These are phyloP conservation scores for Ensete ventricosum DNA, from an alignment of 176 grass and related monocot genomes.

Conservation along the genomic window DNA sequence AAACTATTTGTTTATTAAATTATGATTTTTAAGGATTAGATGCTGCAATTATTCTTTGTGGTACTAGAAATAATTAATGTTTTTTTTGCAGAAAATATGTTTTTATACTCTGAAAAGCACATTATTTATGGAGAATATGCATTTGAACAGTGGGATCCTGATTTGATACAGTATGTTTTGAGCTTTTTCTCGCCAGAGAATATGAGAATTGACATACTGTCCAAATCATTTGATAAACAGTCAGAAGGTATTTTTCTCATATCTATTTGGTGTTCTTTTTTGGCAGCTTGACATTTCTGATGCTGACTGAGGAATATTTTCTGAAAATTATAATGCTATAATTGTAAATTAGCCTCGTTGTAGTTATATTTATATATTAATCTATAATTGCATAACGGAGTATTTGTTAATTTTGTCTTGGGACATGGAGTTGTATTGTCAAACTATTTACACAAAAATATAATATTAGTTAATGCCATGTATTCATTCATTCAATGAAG, in stretches of 20 bases:
- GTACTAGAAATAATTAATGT: not conserved
- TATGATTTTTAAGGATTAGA: not conserved
- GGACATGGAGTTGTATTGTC: not conserved
- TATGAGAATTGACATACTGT: conserved; percentile 79
- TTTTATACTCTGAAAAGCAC: conserved; percentile 73
- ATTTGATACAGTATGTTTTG: conserved; percentile 57
- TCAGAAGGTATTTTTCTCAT: conserved; percentile 49
- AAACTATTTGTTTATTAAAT: not conserved
- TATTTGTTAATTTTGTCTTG: not conserved
- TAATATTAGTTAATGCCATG: not conserved
- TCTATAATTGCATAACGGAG: not conserved
- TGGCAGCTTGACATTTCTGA: not conserved
- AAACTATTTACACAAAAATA: not conserved
- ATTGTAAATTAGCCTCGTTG: not conserved
- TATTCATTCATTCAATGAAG: not conserved
- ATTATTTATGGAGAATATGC: conserved; percentile 79
- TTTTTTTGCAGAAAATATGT: conserved; percentile 68
- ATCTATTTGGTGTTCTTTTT: not conserved
- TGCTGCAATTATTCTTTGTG: not conserved
- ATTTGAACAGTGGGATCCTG: conserved; percentile 76
- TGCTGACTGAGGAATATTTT: not conserved
- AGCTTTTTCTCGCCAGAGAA: conserved; percentile 84
- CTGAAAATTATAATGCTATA: not conserved
- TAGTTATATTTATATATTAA: not conserved
- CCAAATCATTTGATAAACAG: conserved; percentile 80